phyloP scores from a whole-genome alignment of 768 basidiomycete genomes.

The Guyanaporus albipodus region DNA sequence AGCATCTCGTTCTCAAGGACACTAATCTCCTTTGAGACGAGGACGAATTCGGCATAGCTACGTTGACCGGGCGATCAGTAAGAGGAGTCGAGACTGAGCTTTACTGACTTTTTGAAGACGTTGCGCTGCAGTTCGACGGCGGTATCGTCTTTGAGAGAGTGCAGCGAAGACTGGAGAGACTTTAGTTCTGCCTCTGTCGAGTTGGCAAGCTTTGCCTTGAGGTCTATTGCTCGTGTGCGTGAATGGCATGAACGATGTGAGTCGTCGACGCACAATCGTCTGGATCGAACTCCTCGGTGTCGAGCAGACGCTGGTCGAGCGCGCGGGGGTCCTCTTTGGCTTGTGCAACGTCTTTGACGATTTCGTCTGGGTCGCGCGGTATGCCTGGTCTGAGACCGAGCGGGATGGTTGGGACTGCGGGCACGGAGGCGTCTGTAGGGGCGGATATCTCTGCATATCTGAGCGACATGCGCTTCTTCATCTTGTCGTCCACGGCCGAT shows the following conservation, averaged over 20 bases:
- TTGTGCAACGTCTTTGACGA: slow-evolving; percentile 38
- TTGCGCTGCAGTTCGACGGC: slow-evolving; percentile 81
- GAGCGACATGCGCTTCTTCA: slow-evolving; percentile 95
- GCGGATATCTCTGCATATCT: slow-evolving; percentile 84
- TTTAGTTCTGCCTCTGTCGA: slow-evolving; percentile 80
- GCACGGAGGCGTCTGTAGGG: slow-evolving; percentile 55
- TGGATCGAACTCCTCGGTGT: slow-evolving; percentile 80
- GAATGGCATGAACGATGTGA: not conserved
- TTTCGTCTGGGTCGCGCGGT: slow-evolving; percentile 44
- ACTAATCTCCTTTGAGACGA: slow-evolving; percentile 95
- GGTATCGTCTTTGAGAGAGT: slow-evolving; percentile 64
- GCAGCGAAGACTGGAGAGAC: slow-evolving; percentile 72
- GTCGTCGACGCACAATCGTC: slow-evolving; percentile 67
- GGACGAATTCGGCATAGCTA: slow-evolving; percentile 96
- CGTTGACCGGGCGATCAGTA: slow-evolving; percentile 11
- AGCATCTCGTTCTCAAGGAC: slow-evolving; percentile 97
- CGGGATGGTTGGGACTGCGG: slow-evolving; percentile 58
- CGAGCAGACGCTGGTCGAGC: slow-evolving; percentile 57
- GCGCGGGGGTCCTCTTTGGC: slow-evolving; percentile 55
- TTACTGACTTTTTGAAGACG: slow-evolving; percentile 84
- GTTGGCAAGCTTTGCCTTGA: slow-evolving; percentile 85
- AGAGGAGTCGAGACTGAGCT: not conserved
- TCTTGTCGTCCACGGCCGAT: slow-evolving; percentile 72
- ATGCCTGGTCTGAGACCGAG: slow-evolving; percentile 36
- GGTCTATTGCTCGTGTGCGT: slow-evolving; percentile 39